Percentiles rank a stretch among this genome's conserved stretches.
Evolutionary conservation across 2,329 filamentous ascomycete species (phyloP).

Genomic region (Xylariaceae sp.): DNA sequence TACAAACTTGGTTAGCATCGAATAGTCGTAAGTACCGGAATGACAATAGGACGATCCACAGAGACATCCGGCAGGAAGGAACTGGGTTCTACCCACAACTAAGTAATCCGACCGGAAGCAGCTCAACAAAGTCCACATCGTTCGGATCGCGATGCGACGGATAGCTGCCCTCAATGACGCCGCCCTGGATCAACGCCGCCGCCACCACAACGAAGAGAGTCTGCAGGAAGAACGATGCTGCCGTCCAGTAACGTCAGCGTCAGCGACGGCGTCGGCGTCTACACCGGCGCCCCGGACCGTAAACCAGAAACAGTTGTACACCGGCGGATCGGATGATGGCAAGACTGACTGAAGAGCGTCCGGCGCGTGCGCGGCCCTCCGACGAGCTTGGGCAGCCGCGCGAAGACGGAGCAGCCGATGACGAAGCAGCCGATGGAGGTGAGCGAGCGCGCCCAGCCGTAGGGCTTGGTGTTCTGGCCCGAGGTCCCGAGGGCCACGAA

Average conservation of each 20-base stretch:
- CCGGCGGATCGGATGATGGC: too few relatives aligned
- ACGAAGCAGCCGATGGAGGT: slow-evolving; percentile 35
- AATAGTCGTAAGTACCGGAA: too few relatives aligned
- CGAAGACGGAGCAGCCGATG: slow-evolving; percentile 32
- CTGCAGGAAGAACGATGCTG: slow-evolving; percentile 21
- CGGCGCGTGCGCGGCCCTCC: slow-evolving; percentile 20
- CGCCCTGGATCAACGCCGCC: slow-evolving; percentile 21
- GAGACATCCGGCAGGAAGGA: too few relatives aligned
- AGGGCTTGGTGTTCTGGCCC: slow-evolving; percentile 30
- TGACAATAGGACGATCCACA: too few relatives aligned
- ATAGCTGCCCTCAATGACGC: slow-evolving; percentile 21
- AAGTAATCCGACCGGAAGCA: slow-evolving; percentile 35
- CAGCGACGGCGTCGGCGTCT: too few relatives aligned
- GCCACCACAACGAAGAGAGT: slow-evolving; percentile 19
- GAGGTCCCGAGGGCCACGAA: slow-evolving; percentile 34
- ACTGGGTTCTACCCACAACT: too few relatives aligned
- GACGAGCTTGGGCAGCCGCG: slow-evolving; percentile 24
- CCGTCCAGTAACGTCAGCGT: background rate
- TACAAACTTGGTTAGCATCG: too few relatives aligned
- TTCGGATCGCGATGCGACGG: slow-evolving; percentile 16
- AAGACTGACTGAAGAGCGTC: slow-evolving; percentile 20
- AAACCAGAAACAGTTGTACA: too few relatives aligned
- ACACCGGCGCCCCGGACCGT: too few relatives aligned
- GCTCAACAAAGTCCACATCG: slow-evolving; percentile 19
- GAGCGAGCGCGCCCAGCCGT: slow-evolving; percentile 35